Conservation (phyloP, 768 basidiomycete genomes). For the Rhizopogon vinicolor region DNA sequence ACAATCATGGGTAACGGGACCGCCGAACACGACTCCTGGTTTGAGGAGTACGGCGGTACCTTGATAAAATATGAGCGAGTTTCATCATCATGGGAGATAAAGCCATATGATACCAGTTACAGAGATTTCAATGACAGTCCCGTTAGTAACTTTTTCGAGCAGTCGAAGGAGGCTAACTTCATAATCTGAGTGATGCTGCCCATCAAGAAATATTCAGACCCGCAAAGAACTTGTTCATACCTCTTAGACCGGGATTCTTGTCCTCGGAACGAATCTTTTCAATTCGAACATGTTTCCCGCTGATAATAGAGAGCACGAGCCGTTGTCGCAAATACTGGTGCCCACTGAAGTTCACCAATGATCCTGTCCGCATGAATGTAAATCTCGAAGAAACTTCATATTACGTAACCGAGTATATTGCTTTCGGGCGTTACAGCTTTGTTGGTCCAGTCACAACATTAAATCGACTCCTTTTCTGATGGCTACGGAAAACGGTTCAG, state of each 20-base stretch:
- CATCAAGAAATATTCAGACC: background rate
- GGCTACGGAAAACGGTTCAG: constrained; percentile 31
- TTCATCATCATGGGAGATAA: background rate
- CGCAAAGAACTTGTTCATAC: constrained; percentile 32
- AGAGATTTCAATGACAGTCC: constrained; percentile 92
- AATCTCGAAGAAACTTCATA: background rate
- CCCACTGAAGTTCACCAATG: constrained; percentile 61
- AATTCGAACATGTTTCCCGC: constrained; percentile 79
- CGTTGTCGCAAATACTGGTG: constrained; percentile 82
- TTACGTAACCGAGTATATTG: constrained; percentile 20
- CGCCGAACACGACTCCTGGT: constrained; percentile 89
- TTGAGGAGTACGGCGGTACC: constrained; percentile 91
- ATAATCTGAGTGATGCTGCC: constrained; percentile 54
- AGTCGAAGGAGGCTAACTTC: constrained; percentile 88
- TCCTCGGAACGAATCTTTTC: constrained; percentile 88
- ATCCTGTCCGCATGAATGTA: constrained; percentile 35
- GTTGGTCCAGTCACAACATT: background rate
- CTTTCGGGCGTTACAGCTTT: background rate
- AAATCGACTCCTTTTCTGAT: constrained; percentile 14
- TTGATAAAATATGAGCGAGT: constrained; percentile 21
- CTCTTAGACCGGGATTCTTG: constrained; percentile 92
- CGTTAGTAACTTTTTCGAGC: constrained; percentile 90
- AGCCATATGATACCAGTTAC: constrained; percentile 66
- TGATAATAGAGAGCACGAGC: constrained; percentile 84
- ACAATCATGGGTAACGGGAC: constrained; percentile 79